Base-by-base conservation (phyloP, 1,139 yeast species). In the Geotrichum armillariae region DNA sequence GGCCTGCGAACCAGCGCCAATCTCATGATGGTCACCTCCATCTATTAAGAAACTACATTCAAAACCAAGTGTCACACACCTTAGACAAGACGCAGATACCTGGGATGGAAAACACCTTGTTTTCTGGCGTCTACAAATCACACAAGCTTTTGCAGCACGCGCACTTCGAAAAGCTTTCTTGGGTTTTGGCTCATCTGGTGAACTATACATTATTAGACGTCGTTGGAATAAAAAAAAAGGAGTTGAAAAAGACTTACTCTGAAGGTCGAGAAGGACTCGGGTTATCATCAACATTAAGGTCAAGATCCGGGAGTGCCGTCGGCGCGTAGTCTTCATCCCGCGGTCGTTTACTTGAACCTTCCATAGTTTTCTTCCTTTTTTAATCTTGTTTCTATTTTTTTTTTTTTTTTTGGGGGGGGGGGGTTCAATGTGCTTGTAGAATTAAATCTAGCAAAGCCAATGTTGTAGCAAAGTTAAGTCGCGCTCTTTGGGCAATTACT, bases 21-120 rank as follows among this genome's bases (percentile, higher is more conserved):
- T 1, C 35, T 7, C n/a, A 25, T 25, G 29, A 25, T 25, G 29
- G 29, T 22, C 45, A n/a, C 29, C 11, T 14, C 31, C 25, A 4
- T 41, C 45, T 12, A 54, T 60, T 17, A 57, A 39, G 41, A 83
- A 77, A 7, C 85, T 80, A 59, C 89, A 83, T 11, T 64, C 63
- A 35, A 72, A 65, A 21, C 72, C 75, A 46, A 82, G 61, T 18
- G 81, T 78, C 2, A 72, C 62, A 57, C 89, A 83, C 31, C 88
- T 63, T 35, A 82, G 65, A 63, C 89, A 83, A 3, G 79, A 70
- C 14, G 68, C 60, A 1, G 77, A 68, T 43, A 68, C 67, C 8
- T 72, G 74, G 0, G 80, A 71, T 42, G 80, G 70, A 56, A 82
- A 75, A 58, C 89, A 83, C 50, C 85, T 65, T 1, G 87, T 81